Evolutionary conservation across 2,329 filamentous ascomycete genomes (phyloP), one percentile per base, ranked within the genome.

Genomic region (Cercospora berteroae): DNA sequence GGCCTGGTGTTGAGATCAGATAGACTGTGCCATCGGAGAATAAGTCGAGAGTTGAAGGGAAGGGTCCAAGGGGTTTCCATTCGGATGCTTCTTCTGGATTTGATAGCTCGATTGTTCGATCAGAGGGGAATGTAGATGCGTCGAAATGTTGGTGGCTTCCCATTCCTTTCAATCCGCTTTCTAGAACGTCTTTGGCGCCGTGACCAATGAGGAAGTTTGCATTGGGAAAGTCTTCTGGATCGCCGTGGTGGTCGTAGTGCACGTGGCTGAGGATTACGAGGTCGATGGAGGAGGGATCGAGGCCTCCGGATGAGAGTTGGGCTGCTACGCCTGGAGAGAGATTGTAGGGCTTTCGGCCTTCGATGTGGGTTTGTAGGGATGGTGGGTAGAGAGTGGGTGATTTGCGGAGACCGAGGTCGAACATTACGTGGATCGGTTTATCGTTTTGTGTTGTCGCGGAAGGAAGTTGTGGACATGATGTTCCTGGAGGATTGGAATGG

Each of bases 231-330:
- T 87, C 84, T 1, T 78, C 75, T 0, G 85, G 83, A 4, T 84
- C 85, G n/a, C 86, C 86, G 42, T 84, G 79, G 68, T 88, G 86
- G 70, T 88, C 86, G 80, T 84, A 87, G 71, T 88, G 85, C 1
- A 77, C 76, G 67, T 88, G 86, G 70, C 81, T 84, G 1, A 86
- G 74, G 7, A 87, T 77, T 4, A 84, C 77, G 5, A 76, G 74
- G 63, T 83, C 74, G 13, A 83, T 75, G 7, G 79, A 76, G 8
- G 67, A 66, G 1, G 80, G 77, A 4, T 74, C 67, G 1, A 83
- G 62, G 1, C 79, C 79, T 5, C 81, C 81, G 6, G 63, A 58
- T 25, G 58, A 68, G 66, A 59, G 74, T 73, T 44, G 85, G 70
- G 75, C 79, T 5, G 79, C 80, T 13, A 81, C 81, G 66, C 84